phyloP scores from a whole-genome alignment of 2,329 filamentous ascomycete genomes.

The Erysiphe pulchra region DNA sequence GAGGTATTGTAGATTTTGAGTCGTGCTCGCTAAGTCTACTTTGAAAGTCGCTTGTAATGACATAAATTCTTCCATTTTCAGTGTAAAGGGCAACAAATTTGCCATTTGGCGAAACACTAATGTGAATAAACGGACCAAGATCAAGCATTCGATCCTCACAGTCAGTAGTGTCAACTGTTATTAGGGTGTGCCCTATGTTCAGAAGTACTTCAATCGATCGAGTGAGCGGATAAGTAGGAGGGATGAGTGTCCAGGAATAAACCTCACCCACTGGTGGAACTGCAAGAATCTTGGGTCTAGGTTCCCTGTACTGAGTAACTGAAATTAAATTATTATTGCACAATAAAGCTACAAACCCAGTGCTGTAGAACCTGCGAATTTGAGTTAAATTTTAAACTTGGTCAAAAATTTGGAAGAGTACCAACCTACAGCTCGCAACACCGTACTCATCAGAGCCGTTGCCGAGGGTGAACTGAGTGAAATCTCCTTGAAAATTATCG shows the following conservation, averaged over 20 bases:
- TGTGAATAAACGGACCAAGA: slow-evolving; percentile 76
- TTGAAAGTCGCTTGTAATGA: slow-evolving; percentile 89
- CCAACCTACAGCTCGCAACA: slow-evolving; percentile 49
- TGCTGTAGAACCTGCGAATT: slow-evolving; percentile 45
- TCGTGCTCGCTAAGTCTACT: slow-evolving; percentile 79
- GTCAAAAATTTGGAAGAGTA: not conserved
- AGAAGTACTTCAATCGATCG: slow-evolving; percentile 80
- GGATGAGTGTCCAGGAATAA: slow-evolving; percentile 69
- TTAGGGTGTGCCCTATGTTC: slow-evolving; percentile 62
- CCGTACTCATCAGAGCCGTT: slow-evolving; percentile 73
- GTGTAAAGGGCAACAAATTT: slow-evolving; percentile 75
- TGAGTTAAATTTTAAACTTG: slow-evolving; percentile 1
- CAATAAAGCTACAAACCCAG: slow-evolving; percentile 78
- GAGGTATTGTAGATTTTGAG: slow-evolving; percentile 59
- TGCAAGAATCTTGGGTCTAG: slow-evolving; percentile 61
- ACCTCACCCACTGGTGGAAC: slow-evolving; percentile 52
- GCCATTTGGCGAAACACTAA: slow-evolving; percentile 76
- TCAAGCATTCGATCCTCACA: slow-evolving; percentile 78
- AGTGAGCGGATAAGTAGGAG: slow-evolving; percentile 70
- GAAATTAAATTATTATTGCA: slow-evolving; percentile 68
- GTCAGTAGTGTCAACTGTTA: slow-evolving; percentile 67
- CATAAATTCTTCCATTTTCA: slow-evolving; percentile 60
- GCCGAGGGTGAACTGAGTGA: slow-evolving; percentile 78
- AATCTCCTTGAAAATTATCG: slow-evolving; percentile 78
- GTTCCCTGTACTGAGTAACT: slow-evolving; percentile 77